Conservation (phyloP, 108 stramenopile genomes). For the Nannochloropsis granulata region DNA sequence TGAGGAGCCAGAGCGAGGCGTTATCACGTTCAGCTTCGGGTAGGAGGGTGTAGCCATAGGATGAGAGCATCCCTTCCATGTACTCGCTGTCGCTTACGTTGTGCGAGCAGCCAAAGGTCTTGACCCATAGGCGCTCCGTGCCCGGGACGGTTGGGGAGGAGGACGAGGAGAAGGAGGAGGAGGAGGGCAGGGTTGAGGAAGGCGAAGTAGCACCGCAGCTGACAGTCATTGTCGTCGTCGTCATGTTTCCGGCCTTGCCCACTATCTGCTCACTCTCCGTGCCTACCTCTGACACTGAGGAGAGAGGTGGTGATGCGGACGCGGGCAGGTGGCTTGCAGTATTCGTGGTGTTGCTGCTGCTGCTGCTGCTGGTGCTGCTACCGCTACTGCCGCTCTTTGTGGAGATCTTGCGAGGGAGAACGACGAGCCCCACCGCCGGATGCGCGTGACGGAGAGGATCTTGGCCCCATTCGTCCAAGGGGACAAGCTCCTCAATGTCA, state of each 20-base stretch:
- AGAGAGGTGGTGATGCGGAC: no score
- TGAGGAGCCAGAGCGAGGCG: slow-evolving; percentile 13
- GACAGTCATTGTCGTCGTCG: no score
- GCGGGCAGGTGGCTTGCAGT: no score
- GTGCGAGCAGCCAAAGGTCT: slow-evolving; percentile 40
- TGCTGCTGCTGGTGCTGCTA: background rate
- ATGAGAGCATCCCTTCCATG: slow-evolving; percentile 30
- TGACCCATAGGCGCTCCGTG: slow-evolving; percentile 14
- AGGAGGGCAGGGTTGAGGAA: no score
- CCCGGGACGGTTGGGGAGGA: background rate
- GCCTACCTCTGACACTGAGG: no score
- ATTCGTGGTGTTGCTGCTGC: background rate
- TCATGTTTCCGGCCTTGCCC: no score
- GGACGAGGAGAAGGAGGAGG: no score
- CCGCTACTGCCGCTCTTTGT: background rate
- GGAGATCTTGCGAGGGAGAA: background rate
- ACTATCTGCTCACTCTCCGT: no score
- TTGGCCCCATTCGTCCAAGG: background rate
- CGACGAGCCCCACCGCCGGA: background rate
- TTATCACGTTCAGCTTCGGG: background rate
- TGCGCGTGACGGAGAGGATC: background rate
- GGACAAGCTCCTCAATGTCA: background rate
- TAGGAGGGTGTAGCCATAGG: slow-evolving; percentile 28
- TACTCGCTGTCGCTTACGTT: slow-evolving; percentile 40
- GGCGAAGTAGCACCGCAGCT: no score